Evolutionary conservation across 1,139 yeast species (phyloP).

Genomic region (Suhomyces ambrosiae): DNA sequence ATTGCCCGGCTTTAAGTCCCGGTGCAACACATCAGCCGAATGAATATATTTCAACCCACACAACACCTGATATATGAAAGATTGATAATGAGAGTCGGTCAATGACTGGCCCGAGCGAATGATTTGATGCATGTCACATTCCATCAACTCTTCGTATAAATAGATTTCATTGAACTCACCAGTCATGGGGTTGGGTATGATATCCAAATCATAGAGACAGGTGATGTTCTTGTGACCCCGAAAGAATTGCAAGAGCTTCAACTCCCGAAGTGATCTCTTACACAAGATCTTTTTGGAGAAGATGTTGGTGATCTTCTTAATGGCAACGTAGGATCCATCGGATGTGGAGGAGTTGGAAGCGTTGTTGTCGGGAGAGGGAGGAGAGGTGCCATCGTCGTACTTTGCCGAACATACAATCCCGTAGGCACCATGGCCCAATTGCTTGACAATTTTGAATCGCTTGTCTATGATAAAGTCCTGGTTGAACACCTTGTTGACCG

Average conservation of each 20-base stretch:
- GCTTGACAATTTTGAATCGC: slow-evolving; percentile 82
- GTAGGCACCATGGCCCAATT: slow-evolving; percentile 95
- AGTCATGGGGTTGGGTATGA: slow-evolving; percentile 69
- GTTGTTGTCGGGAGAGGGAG: slow-evolving; percentile 9
- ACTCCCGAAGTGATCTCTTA: slow-evolving; percentile 85
- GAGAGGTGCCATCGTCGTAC: slow-evolving; percentile 66
- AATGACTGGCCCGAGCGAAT: slow-evolving; percentile 91
- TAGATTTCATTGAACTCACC: slow-evolving; percentile 88
- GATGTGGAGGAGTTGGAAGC: slow-evolving; percentile 15
- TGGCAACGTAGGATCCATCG: slow-evolving; percentile 67
- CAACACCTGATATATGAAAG: slow-evolving; percentile 85
- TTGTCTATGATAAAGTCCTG: slow-evolving; percentile 89
- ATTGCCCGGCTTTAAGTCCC: slow-evolving; percentile 95
- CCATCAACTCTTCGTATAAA: slow-evolving; percentile 93
- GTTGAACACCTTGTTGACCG: slow-evolving; percentile 66
- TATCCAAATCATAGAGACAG: slow-evolving; percentile 89
- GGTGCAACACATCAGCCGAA: slow-evolving; percentile 91
- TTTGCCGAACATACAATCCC: slow-evolving; percentile 95
- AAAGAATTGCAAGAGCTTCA: slow-evolving; percentile 85
- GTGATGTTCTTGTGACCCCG: slow-evolving; percentile 93
- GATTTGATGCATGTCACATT: slow-evolving; percentile 97
- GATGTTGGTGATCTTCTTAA: slow-evolving; percentile 90
- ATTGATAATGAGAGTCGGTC: slow-evolving; percentile 93
- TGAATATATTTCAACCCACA: slow-evolving; percentile 95
- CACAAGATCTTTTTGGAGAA: slow-evolving; percentile 86